A percentile compares a stretch with the other conserved stretches of the same genome.
Conservation (phyloP, 2,329 filamentous ascomycete genomes). For the Metarhizium anisopliae region DNA sequence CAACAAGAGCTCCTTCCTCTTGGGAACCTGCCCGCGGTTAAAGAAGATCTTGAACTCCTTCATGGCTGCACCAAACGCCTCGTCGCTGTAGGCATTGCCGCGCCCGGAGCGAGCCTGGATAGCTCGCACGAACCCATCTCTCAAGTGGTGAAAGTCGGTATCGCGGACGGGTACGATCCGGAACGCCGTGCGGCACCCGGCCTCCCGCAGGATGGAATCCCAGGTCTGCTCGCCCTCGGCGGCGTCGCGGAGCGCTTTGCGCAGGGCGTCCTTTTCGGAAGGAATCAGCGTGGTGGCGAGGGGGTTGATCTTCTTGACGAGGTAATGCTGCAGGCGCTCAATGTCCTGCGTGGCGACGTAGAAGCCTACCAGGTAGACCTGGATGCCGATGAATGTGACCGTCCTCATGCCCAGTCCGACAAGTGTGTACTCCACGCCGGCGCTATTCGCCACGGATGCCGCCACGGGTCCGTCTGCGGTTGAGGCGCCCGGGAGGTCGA, state of each 20-base stretch:
- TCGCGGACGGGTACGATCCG: slow-evolving; percentile 84
- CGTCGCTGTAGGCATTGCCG: slow-evolving; percentile 51
- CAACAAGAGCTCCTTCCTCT: slow-evolving; percentile 69
- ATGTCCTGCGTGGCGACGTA: slow-evolving; percentile 84
- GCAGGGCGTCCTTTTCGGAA: slow-evolving; percentile 68
- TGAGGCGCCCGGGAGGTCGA: slow-evolving; percentile 36
- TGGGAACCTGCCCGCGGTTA: slow-evolving; percentile 69
- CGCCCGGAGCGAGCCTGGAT: slow-evolving; percentile 65
- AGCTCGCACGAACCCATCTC: slow-evolving; percentile 83
- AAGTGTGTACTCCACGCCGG: slow-evolving; percentile 68
- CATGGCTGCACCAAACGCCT: slow-evolving; percentile 67
- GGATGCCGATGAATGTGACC: slow-evolving; percentile 80
- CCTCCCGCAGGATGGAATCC: slow-evolving; percentile 57
- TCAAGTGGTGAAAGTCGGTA: slow-evolving; percentile 87
- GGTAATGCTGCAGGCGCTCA: slow-evolving; percentile 64
- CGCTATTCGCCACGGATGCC: slow-evolving; percentile 27
- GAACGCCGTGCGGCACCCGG: slow-evolving; percentile 66
- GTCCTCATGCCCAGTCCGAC: slow-evolving; percentile 81
- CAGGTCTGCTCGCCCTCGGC: slow-evolving; percentile 63
- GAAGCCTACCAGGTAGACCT: slow-evolving; percentile 91
- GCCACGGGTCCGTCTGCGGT: slow-evolving; percentile 21
- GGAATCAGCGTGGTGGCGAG: slow-evolving; percentile 76
- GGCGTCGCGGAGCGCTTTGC: slow-evolving; percentile 59
- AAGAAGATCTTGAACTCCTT: slow-evolving; percentile 75
- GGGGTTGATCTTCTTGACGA: slow-evolving; percentile 68